phyloP scores from a whole-genome alignment of 2,329 filamentous ascomycete genomes.

The Metarhizium rileyi region DNA sequence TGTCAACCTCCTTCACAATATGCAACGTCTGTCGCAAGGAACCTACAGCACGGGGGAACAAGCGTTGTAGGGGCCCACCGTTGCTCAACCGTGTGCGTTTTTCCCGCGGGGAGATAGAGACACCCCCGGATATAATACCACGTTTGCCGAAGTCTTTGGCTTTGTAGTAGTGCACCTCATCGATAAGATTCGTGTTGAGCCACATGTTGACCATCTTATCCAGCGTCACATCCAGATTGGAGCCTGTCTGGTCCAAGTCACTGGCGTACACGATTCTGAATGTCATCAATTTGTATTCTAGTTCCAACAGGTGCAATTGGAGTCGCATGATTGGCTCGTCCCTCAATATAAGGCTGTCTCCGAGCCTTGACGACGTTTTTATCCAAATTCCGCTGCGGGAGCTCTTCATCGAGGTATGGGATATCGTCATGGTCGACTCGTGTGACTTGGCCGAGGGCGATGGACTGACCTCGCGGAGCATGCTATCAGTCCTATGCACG shows the following conservation, averaged over 20 bases:
- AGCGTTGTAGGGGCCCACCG: slow-evolving; percentile 13
- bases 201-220: slow-evolving; percentile 19
- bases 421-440: slow-evolving; percentile 13
- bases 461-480: slow-evolving; percentile 13
- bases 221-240: slow-evolving; percentile 14
- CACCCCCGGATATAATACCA: slow-evolving; percentile 5
- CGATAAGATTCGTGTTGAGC: slow-evolving; percentile 18
- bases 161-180: slow-evolving; percentile 19
- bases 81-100: slow-evolving; percentile 13
- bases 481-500: slow-evolving; percentile 9
- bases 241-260: slow-evolving; percentile 12
- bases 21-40: slow-evolving; percentile 17
- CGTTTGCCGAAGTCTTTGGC: slow-evolving; percentile 18
- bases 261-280: slow-evolving; percentile 20
- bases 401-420: slow-evolving; percentile 13
- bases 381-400: slow-evolving; percentile 11
- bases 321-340: slow-evolving; percentile 18
- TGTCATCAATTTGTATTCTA: slow-evolving; percentile 20
- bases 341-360: slow-evolving; percentile 11
- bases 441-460: slow-evolving; percentile 14
- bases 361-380: slow-evolving; percentile 14
- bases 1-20: slow-evolving; percentile 17
- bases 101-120: slow-evolving; percentile 11
- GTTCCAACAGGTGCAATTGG: slow-evolving; percentile 17
- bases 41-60: slow-evolving; percentile 13